A percentile compares a stretch with the other conserved stretches of the same genome.
These are phyloP conservation scores for Alopecurus myosuroides DNA, from an alignment of 176 grass and related monocot species.

Conservation along the genomic window DNA sequence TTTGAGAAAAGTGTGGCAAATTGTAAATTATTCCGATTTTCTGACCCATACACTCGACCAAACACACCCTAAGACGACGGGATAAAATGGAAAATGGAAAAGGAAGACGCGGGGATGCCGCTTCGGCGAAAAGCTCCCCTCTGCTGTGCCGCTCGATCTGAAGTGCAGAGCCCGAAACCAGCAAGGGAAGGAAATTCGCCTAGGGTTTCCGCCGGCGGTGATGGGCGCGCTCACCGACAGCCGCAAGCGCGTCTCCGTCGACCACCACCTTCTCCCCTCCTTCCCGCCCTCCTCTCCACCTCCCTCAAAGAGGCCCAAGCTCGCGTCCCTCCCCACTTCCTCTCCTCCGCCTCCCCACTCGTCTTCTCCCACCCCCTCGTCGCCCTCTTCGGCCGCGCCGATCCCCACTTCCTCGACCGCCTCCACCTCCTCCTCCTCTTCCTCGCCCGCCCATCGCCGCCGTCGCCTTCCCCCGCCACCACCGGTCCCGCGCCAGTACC, in stretches of 20 bases:
- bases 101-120: not conserved
- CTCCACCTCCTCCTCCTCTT: not conserved
- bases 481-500: conserved; percentile 24
- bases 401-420: not conserved
- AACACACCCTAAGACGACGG: not conserved
- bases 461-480: conserved; percentile 27
- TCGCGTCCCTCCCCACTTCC: not conserved
- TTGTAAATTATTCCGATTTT: too few relatives aligned
- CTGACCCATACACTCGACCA: too few relatives aligned
- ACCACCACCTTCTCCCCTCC: conserved; percentile 37
- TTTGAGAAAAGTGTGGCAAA: too few relatives aligned
- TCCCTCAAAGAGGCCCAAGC: conserved; percentile 26
- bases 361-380: not conserved
- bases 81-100: not conserved
- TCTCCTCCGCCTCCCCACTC: not conserved
- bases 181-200: not conserved
- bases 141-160: conserved; percentile 3
- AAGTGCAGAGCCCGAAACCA: not conserved
- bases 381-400: not conserved
- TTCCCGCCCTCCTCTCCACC: not conserved
- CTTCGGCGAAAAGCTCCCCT: not conserved
- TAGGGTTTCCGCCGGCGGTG: conserved; percentile 49
- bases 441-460: not conserved
- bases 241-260: conserved; percentile 64
- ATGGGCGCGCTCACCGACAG: conserved; percentile 81